Base-by-base conservation (phyloP, 495 filamentous ascomycete genomes). In the Hypoxylon trugodes region DNA sequence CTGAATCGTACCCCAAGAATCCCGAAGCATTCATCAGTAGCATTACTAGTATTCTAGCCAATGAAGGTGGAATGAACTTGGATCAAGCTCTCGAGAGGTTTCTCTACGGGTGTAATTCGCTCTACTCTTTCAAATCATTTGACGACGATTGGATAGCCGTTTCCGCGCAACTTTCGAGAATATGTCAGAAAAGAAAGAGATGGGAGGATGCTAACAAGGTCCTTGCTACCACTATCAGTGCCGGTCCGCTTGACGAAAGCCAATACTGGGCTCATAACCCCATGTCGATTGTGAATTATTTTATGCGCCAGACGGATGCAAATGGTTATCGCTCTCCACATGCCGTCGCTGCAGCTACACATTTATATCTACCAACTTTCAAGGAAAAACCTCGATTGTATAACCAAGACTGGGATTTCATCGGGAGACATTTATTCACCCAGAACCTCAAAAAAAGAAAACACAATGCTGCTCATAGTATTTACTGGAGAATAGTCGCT, bases 351-450 rank as follows among this genome's bases (percentile, higher is more conserved):
- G 47, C 53, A 13, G 75, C 74, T 6, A 47, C 72, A 21, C 45
- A 57, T 3, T 21, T 82, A 45, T 81, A 74, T 45, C 65, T 81
- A 8, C 50, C 73, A 1, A 63, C 41, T 9, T 74, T 79, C 30
- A 63, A 65, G 2, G 62, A 63, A n/a, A 68, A 53, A 15, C 72
- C 69, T 1, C 59, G 24, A 4, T n/a, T 41, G 0, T 22, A 38
- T 4, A 9, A 49, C 15, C 24, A 43, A 1, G 47, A 69, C n/a
- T 28, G 71, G 7, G 69, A 64, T 48, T 15, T 8, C n/a, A 28
- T 74, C 36, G 77, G 76, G 6, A 57, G 53, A 21, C 52, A 36
- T n/a, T 63, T 83, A 4, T 67, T 79, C 12, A 22, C 63, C 12
- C 46, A 56, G 15, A 55, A 69, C 4, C 70, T 73, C 26, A 36